Percentiles rank a stretch among this genome's conserved stretches.
Evolutionary conservation across 1,284 basidiomycete species (phyloP).

Genomic region (Ceratobasidium sp.): DNA sequence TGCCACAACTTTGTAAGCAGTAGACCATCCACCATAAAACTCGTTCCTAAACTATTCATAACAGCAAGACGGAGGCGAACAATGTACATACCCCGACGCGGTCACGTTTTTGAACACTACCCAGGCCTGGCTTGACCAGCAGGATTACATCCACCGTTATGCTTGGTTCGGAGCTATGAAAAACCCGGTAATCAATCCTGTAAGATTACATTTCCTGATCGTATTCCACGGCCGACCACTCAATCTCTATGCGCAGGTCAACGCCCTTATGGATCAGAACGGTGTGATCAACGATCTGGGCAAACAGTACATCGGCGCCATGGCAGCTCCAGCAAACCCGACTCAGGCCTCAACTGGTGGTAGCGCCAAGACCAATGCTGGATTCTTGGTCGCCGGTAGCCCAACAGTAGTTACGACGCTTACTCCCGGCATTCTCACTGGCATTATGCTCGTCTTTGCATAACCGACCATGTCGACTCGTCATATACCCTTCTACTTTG

Average conservation of each 20-base stretch:
- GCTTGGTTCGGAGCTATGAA: constrained; percentile 62
- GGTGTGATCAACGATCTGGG: constrained; percentile 45
- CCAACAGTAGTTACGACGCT: neutral
- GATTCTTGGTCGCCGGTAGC: neutral
- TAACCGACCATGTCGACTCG: neutral
- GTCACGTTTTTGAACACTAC: constrained; percentile 61
- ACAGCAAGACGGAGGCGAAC: constrained; percentile 50
- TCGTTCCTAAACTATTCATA: neutral
- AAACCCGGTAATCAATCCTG: constrained; percentile 42
- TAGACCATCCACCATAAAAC: neutral
- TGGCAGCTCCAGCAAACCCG: constrained; percentile 17
- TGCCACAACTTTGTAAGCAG: constrained; percentile 62
- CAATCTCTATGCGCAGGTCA: constrained; percentile 15
- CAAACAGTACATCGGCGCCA: constrained; percentile 43
- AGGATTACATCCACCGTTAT: constrained; percentile 63
- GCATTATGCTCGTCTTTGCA: neutral
- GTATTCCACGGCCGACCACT: neutral
- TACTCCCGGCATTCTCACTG: constrained; percentile 5
- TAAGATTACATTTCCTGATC: neutral
- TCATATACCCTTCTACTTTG: constrained; percentile 3
- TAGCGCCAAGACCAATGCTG: constrained; percentile 6
- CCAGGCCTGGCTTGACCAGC: constrained; percentile 60
- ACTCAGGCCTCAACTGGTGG: constrained; percentile 9
- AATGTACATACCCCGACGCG: constrained; percentile 59
- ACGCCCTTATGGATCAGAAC: constrained; percentile 40